Conservation (phyloP, 1,139 yeast genomes). For the Zygoascus hellenicus region DNA sequence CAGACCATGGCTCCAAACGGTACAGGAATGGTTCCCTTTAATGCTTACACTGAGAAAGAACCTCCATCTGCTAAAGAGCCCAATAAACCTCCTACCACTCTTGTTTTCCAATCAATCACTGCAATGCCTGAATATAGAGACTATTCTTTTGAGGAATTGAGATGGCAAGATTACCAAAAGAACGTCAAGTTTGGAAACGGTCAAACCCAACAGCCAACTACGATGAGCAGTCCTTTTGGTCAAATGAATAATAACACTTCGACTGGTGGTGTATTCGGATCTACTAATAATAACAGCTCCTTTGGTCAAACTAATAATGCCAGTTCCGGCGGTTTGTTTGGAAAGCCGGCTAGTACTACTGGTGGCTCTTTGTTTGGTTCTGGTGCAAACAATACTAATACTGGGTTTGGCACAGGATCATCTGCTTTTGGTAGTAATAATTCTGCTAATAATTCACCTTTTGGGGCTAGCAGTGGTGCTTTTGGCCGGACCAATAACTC, state of each 20-base stretch:
- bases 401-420: slow-evolving; percentile 20
- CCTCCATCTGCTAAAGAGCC: slow-evolving; percentile 31
- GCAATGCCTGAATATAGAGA: slow-evolving; percentile 88
- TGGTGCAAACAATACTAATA: slow-evolving; percentile 16
- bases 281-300: slow-evolving; percentile 18
- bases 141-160: slow-evolving; percentile 79
- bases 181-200: slow-evolving; percentile 56
- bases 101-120: slow-evolving; percentile 65
- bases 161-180: slow-evolving; percentile 82
- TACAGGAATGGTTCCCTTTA: slow-evolving; percentile 48
- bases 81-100: slow-evolving; percentile 41
- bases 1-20: slow-evolving; percentile 40
- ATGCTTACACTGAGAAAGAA: slow-evolving; percentile 79
- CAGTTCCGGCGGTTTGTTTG: slow-evolving; percentile 33
- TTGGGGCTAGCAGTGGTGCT: slow-evolving; percentile 24
- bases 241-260: slow-evolving; percentile 7
- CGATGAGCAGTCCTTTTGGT: slow-evolving; percentile 27
- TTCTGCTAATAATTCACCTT: slow-evolving; percentile 14
- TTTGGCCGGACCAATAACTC: slow-evolving; percentile 28
- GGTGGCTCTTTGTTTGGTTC: slow-evolving; percentile 27
- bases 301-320: slow-evolving; percentile 28
- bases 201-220: slow-evolving; percentile 10
- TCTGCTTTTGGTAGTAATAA: slow-evolving; percentile 23
- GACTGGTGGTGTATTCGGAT: slow-evolving; percentile 23
- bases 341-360: slow-evolving; percentile 28